Evolutionary conservation across 2,329 filamentous ascomycete species (phyloP).

Genomic region (Huntiella bhutanensis): DNA sequence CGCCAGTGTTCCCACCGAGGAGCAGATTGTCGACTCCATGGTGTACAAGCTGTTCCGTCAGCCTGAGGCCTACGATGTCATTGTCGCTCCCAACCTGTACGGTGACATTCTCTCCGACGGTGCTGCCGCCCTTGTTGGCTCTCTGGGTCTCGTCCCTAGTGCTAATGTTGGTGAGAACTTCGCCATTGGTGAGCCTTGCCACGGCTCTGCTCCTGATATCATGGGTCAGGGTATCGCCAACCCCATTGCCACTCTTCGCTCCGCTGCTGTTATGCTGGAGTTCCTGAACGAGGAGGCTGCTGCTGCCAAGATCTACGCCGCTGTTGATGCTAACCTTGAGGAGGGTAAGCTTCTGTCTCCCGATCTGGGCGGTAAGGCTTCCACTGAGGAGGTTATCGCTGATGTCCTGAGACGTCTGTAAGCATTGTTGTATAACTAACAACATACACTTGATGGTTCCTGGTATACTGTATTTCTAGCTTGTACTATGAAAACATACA

Average conservation of each 20-base stretch:
- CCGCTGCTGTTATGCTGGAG: slow-evolving; percentile 86
- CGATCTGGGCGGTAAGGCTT: slow-evolving; percentile 74
- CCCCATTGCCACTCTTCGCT: slow-evolving; percentile 84
- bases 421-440: not conserved
- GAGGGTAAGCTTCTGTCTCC: slow-evolving; percentile 70
- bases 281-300: slow-evolving; percentile 77
- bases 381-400: slow-evolving; percentile 67
- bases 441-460: too few relatives aligned
- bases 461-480: too few relatives aligned
- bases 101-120: slow-evolving; percentile 93
- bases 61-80: slow-evolving; percentile 87
- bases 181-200: slow-evolving; percentile 94
- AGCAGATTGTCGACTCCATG: slow-evolving; percentile 99
- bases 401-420: slow-evolving; percentile 76
- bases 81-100: slow-evolving; percentile 93
- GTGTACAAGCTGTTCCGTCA: slow-evolving; percentile 99
- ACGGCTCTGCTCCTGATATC: slow-evolving; percentile 90
- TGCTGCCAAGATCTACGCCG: slow-evolving; percentile 74
- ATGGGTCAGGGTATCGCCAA: slow-evolving; percentile 85
- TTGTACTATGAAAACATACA: too few relatives aligned
- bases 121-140: slow-evolving; percentile 82
- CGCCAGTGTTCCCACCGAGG: slow-evolving; percentile 51
- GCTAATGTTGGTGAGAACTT: slow-evolving; percentile 91
- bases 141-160: slow-evolving; percentile 75
- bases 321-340: slow-evolving; percentile 76